Evolutionary conservation across 2,329 filamentous ascomycete species (phyloP).

Genomic region (Cercospora sp.): DNA sequence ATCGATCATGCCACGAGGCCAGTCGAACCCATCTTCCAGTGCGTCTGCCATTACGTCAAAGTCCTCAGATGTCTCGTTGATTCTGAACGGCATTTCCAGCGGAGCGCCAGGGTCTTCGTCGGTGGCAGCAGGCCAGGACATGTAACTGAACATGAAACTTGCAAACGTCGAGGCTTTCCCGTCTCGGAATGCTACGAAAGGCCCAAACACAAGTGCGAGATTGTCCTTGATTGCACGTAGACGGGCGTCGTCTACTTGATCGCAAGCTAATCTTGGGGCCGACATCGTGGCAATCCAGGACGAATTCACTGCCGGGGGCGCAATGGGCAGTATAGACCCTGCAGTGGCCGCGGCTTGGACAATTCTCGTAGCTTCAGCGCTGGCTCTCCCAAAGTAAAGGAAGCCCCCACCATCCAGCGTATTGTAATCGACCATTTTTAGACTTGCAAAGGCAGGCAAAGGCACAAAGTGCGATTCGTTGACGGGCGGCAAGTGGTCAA

Average conservation of each 20-base stretch:
- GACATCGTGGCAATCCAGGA: conserved; percentile 5
- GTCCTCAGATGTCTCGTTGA: too few species aligned
- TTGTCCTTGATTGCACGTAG: neutral
- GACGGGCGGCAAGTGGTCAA: neutral
- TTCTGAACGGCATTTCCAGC: too few species aligned
- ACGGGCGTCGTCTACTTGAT: neutral
- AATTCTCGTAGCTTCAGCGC: neutral
- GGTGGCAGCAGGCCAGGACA: neutral
- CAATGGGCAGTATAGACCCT: conserved; percentile 16
- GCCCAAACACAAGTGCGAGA: neutral
- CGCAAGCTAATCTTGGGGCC: conserved; percentile 9
- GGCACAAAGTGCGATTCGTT: neutral
- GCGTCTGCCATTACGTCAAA: too few species aligned
- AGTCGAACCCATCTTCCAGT: too few species aligned
- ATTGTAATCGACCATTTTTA: neutral
- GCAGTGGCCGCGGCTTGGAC: neutral
- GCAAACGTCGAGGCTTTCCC: too few species aligned
- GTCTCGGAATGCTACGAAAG: too few species aligned
- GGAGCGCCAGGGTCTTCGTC: too few species aligned
- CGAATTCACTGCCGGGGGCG: conserved; percentile 4
- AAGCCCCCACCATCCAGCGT: too few species aligned
- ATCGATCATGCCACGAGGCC: too few species aligned
- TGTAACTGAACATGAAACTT: conserved; percentile 5
- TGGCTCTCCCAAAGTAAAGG: neutral
- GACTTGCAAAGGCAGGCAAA: conserved; percentile 6